Evolutionary conservation across 1,284 basidiomycete genomes (phyloP).

Genomic region (Taiwanofungus camphoratus): DNA sequence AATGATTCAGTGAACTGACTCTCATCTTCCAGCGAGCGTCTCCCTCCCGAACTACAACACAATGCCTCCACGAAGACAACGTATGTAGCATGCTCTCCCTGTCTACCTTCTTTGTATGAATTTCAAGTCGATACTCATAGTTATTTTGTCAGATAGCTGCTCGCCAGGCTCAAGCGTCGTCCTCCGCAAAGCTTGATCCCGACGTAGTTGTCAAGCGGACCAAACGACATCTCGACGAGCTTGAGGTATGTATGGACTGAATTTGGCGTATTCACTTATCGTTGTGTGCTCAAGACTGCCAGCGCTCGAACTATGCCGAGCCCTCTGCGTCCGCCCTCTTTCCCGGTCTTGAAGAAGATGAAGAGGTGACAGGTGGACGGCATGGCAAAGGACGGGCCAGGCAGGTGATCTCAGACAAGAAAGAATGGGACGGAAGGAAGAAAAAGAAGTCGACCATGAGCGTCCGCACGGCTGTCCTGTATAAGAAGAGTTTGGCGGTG

Average conservation of each 20-base stretch:
- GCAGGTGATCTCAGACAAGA: constrained; percentile 71
- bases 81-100: constrained; percentile 1
- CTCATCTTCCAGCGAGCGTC: too few species aligned
- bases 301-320: constrained; percentile 79
- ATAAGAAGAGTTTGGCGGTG: constrained; percentile 68
- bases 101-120: background rate
- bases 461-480: constrained; percentile 70
- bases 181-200: constrained; percentile 35
- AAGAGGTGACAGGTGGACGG: constrained; percentile 28
- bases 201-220: constrained; percentile 71
- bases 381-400: constrained; percentile 59
- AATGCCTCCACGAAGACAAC: constrained; percentile 10
- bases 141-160: constrained; percentile 1
- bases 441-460: constrained; percentile 79
- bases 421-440: constrained; percentile 37
- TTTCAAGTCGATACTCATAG: too few species aligned
- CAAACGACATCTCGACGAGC: constrained; percentile 72
- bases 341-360: constrained; percentile 27
- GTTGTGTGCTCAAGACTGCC: constrained; percentile 5
- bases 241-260: constrained; percentile 58
- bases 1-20: too few species aligned
- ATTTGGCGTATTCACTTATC: background rate
- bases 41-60: too few species aligned
- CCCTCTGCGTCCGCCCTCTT: constrained; percentile 35
- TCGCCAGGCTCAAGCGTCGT: constrained; percentile 29